Evolutionary conservation across 164 flowering plant species (phyloP), one percentile per base, ranked within the genome.

Genomic region (Berberis vulgaris): DNA sequence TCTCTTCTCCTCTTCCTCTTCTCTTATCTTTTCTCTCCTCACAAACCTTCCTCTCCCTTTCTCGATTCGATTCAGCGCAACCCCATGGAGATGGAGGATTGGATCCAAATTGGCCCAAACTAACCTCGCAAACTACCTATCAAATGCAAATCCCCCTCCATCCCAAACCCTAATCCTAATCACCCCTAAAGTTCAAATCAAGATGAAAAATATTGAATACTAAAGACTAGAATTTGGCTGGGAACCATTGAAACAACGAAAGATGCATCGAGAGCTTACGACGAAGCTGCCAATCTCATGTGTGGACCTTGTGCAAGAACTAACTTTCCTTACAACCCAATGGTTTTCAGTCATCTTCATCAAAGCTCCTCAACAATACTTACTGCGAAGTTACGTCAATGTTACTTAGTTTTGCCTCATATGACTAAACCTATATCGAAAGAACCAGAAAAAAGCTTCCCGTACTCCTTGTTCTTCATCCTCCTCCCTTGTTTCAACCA

Each of bases 231-330:
- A 69, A 87, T 89, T 57, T 89, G 96, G 94, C 73, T 89, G 5
- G 96, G 96, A 13, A 89, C 96, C 9, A 86, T 86, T 63, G 96
- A 86, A 60, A 89, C 96, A n/a, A 93, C 93, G 1, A 93, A 89
- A 64, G 93, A 90, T 52, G 97, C 97, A 1, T 94, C 97, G 2
- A 49, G 87, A 61, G 97, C 94, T 3, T 90, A 90, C 59, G 97
- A 90, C 59, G 97, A 87, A 68, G 97, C 94, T 1, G 97, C 97
- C 1, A 69, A 92, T 68, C 82, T 87, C 40, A 90, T 90, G 97
- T 87, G 97, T 53, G 97, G 97, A 11, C 84, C 85, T n/a, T 72
- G 92, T 50, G 94, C 97, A 0, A 68, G 87, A 62, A 87, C 94
- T 68, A 90, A 90, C 67, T 87, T 90, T 78, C 88, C 94, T 40